A percentile compares a stretch with the other conserved stretches of the same genome.
These are phyloP conservation scores for Pythium plurisporium DNA, from an alignment of 352 stramenopile genomes.

Conservation along the genomic window DNA sequence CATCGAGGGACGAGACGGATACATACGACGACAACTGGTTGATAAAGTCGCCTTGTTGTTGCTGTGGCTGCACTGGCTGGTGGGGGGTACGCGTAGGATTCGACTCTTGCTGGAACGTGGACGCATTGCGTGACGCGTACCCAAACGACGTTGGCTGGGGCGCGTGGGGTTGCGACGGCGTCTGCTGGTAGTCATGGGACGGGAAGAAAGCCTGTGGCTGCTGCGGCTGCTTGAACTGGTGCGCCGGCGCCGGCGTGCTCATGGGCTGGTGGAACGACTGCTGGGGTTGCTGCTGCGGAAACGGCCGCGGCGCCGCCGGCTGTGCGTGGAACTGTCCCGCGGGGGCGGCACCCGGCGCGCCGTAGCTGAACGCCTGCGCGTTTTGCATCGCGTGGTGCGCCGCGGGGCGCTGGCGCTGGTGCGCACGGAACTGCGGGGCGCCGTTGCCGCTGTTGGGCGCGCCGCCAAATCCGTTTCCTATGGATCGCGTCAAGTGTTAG, in stretches of 20 bases:
- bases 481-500: no score
- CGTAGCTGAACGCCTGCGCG: constrained; percentile 21
- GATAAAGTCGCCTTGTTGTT: constrained; percentile 59
- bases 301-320: constrained; percentile 15
- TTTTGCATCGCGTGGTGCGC: constrained; percentile 16
- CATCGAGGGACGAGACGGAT: not conserved
- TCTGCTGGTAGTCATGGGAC: constrained; percentile 22
- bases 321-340: constrained; percentile 17
- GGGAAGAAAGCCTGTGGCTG: constrained; percentile 17
- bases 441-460: constrained; percentile 12
- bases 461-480: not conserved
- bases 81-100: not conserved
- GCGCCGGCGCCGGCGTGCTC: constrained; percentile 4
- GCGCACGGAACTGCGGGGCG: constrained; percentile 22
- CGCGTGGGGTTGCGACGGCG: constrained; percentile 18
- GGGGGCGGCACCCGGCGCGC: not conserved
- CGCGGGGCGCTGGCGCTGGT: constrained; percentile 29
- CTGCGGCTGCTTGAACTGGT: constrained; percentile 11
- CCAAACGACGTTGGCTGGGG: constrained; percentile 14
- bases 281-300: constrained; percentile 12
- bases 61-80: constrained; percentile 8
- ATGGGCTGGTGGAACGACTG: constrained; percentile 15
- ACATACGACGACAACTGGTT: constrained; percentile 41
- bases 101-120: constrained; percentile 16
- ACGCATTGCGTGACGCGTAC: constrained; percentile 7